Evolutionary conservation across 2,329 filamentous ascomycete species (phyloP).

Genomic region (Epichloe gansuensis): DNA sequence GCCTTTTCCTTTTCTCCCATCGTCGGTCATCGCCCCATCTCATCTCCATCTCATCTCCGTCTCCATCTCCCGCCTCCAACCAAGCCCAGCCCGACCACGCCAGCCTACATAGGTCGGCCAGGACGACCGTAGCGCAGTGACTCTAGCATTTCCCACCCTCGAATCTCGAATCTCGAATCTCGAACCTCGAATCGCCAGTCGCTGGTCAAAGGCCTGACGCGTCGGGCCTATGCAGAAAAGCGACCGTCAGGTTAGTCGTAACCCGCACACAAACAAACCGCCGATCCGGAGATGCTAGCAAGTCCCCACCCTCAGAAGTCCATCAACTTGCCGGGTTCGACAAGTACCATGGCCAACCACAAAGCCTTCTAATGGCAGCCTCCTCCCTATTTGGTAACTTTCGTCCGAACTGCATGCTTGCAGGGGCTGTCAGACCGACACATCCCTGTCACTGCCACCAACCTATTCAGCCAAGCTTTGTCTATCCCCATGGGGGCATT

Average conservation of each 20-base stretch:
- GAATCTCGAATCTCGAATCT: background rate
- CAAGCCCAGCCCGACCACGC: background rate
- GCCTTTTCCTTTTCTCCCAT: background rate
- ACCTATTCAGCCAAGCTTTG: background rate
- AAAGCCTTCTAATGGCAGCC: background rate
- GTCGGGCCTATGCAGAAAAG: slow-evolving; percentile 1
- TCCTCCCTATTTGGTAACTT: background rate
- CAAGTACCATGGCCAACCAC: background rate
- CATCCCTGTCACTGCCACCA: too few relatives aligned
- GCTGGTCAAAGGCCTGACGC: background rate
- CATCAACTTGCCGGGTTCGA: background rate
- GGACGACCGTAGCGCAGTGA: background rate
- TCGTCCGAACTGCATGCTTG: background rate
- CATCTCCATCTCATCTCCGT: background rate
- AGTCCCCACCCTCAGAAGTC: background rate
- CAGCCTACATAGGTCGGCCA: background rate
- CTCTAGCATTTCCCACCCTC: background rate
- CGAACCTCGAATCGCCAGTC: background rate
- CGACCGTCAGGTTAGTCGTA: background rate
- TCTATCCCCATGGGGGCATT: background rate
- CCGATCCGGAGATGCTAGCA: background rate
- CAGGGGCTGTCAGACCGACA: background rate
- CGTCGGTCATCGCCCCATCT: background rate
- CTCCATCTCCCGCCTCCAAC: background rate
- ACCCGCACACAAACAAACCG: background rate